Percentiles rank a stretch among this genome's conserved stretches.
These are phyloP conservation scores for Pichia sp. DNA, from an alignment of 1,139 yeast species.

Conservation along the genomic window DNA sequence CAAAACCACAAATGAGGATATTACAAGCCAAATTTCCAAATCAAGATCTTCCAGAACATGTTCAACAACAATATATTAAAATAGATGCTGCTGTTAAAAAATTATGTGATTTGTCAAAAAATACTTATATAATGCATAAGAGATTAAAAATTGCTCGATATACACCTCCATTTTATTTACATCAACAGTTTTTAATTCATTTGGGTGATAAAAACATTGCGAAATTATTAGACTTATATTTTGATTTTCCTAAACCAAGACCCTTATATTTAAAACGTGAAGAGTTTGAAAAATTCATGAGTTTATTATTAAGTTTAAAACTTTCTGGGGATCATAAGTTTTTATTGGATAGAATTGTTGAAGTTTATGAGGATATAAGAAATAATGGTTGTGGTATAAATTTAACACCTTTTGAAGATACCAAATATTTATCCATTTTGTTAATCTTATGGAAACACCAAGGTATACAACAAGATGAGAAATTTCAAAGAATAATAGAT, in stretches of 20 bases:
- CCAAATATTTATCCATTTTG: conserved; percentile 20
- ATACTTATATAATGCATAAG: conserved; percentile 12
- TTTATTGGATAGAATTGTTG: conserved; percentile 12
- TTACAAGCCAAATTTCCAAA: conserved; percentile 1
- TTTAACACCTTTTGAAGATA: conserved; percentile 20
- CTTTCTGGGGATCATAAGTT: conserved; percentile 12
- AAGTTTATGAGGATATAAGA: conserved; percentile 20
- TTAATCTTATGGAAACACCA: conserved; percentile 9
- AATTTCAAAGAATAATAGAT: conserved; percentile 1
- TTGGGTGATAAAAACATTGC: conserved; percentile 8
- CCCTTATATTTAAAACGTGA: conserved; percentile 18
- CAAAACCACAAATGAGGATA: conserved; percentile 1
- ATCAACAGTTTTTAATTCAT: conserved; percentile 16
- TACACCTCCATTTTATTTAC: conserved; percentile 18
- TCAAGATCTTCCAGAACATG: conserved; percentile 2
- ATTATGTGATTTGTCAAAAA: conserved; percentile 9
- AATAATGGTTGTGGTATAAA: conserved; percentile 15
- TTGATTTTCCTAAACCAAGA: conserved; percentile 19
- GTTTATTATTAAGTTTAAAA: conserved; percentile 12
- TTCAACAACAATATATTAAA: conserved; percentile 9
- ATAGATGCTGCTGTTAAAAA: conserved; percentile 4
- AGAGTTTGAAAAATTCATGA: conserved; percentile 22
- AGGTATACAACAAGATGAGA: conserved; percentile 2
- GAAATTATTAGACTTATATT: conserved; percentile 16
- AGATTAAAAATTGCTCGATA: conserved; percentile 11